Percentiles rank a stretch among this genome's conserved stretches.
phyloP scores from a whole-genome alignment of 2,329 filamentous ascomycete genomes.

The Colletotrichum sp. region DNA sequence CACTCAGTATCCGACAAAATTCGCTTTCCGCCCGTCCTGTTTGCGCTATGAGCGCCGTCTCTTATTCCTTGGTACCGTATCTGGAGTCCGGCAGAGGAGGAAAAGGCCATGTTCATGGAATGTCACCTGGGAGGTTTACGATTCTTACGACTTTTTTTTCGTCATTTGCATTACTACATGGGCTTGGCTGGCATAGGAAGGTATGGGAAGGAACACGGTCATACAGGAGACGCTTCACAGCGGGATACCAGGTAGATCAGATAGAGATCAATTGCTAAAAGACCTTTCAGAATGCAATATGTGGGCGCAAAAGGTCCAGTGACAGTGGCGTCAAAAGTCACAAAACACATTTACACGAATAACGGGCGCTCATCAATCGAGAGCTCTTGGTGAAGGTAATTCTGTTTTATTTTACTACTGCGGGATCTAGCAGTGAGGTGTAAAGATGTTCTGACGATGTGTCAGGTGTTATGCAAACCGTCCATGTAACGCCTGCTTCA shows the following conservation, averaged over 20 bases:
- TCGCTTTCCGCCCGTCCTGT: not conserved
- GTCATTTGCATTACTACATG: conserved; percentile 1
- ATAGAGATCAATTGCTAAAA: not conserved
- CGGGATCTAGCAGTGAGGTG: not conserved
- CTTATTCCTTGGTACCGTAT: not conserved
- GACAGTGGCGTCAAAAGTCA: not conserved
- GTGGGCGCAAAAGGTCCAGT: not conserved
- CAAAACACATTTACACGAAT: not conserved
- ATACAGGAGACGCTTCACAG: conserved; percentile 15
- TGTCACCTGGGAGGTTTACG: not conserved
- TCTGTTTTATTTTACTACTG: not conserved
- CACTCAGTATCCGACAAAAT: not conserved
- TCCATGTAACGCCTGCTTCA: not conserved
- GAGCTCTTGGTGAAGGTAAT: not conserved
- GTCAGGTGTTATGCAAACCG: not conserved
- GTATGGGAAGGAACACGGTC: not conserved
- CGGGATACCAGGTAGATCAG: not conserved
- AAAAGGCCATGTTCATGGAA: not conserved
- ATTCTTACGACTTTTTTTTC: not conserved
- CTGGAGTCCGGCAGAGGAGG: not conserved
- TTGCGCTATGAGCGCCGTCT: not conserved
- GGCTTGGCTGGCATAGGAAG: not conserved
- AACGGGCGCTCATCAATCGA: not conserved
- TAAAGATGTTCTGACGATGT: not conserved
- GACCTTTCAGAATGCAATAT: not conserved